Conservation (phyloP, 139 green algal genomes). For the Tetratostichococcus sp. region DNA sequence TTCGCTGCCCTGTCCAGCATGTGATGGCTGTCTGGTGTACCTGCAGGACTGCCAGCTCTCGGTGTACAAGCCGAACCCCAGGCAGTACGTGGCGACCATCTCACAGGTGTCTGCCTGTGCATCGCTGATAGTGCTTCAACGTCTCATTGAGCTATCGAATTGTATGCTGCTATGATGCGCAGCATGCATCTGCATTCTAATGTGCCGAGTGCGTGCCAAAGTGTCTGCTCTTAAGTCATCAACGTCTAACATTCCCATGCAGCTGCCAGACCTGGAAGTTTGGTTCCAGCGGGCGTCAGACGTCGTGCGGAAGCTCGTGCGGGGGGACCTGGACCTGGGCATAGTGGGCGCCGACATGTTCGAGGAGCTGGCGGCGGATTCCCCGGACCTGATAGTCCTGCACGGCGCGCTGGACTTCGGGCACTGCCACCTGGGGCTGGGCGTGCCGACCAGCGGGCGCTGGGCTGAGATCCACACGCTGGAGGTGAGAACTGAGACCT, state of each 20-base stretch:
- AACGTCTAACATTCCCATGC: no score
- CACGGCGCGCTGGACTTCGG: constrained; percentile 93
- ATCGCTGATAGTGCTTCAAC: neutral
- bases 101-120: constrained; percentile 43
- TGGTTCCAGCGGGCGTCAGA: constrained; percentile 97
- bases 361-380: constrained; percentile 63
- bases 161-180: no score
- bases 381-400: constrained; percentile 79
- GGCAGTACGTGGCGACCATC: constrained; percentile 95
- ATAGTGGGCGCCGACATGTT: constrained; percentile 98
- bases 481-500: constrained; percentile 40
- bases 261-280: constrained; percentile 91
- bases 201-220: no score
- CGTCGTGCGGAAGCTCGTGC: constrained; percentile 90
- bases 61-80: constrained; percentile 94
- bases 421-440: constrained; percentile 91
- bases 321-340: constrained; percentile 94
- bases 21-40: no score
- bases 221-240: no score
- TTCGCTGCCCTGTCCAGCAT: no score
- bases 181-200: no score
- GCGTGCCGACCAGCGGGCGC: constrained; percentile 71
- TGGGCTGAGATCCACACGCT: constrained; percentile 68
- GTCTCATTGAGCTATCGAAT: neutral
- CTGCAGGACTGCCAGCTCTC: constrained; percentile 83